These are phyloP conservation scores for Tricholoma hemisulphureum DNA, from an alignment of 768 basidiomycete species.

Conservation along the genomic window DNA sequence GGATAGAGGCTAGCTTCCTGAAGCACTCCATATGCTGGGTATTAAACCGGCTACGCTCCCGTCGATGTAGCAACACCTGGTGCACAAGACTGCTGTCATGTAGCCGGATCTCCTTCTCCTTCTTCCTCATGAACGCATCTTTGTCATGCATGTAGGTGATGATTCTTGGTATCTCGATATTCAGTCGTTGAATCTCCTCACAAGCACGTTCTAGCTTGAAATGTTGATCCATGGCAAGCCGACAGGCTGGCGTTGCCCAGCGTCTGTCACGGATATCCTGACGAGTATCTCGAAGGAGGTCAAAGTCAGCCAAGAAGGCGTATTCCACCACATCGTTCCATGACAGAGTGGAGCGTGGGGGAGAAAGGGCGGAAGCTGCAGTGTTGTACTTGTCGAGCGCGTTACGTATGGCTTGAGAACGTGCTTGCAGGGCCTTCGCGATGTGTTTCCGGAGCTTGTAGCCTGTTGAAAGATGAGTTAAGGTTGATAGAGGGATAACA, in stretches of 20 bases:
- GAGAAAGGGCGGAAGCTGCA: conserved; percentile 16
- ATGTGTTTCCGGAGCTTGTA: conserved; percentile 29
- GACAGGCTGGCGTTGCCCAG: conserved; percentile 20
- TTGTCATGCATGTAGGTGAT: conserved; percentile 17
- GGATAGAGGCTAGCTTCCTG: background rate
- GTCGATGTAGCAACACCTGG: background rate
- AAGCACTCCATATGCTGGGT: background rate
- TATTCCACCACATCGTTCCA: conserved; percentile 26
- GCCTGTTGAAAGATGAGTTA: conserved; percentile 16
- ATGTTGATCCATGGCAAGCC: conserved; percentile 12
- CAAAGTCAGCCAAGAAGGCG: conserved; percentile 25
- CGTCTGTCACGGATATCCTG: conserved; percentile 12
- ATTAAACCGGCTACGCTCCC: background rate
- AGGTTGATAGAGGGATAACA: conserved; percentile 9
- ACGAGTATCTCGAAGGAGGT: conserved; percentile 16
- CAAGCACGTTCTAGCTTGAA: conserved; percentile 20
- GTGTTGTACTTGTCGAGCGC: conserved; percentile 24
- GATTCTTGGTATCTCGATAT: conserved; percentile 21
- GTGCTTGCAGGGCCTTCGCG: conserved; percentile 18
- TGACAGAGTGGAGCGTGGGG: conserved; percentile 11
- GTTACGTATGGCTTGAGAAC: conserved; percentile 21
- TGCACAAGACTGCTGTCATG: background rate
- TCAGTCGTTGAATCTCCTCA: too few species aligned
- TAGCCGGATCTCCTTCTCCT: background rate
- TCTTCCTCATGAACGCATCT: background rate